phyloP scores from a whole-genome alignment of 23 red algal species.

The Gracilaria gracilis region DNA sequence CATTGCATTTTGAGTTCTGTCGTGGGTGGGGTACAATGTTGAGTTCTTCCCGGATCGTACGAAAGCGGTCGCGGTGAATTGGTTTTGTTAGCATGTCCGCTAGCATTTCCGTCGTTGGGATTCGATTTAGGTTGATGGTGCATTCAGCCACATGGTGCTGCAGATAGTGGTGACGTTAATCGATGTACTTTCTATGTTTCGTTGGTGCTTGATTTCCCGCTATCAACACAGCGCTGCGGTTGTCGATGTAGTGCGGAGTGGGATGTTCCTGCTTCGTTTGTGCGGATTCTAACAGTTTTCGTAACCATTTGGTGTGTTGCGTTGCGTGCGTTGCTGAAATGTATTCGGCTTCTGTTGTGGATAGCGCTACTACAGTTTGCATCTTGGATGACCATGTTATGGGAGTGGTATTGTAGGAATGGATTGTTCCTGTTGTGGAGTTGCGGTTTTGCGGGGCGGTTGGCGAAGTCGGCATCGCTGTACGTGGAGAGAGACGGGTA shows the following conservation, averaged over 20 bases:
- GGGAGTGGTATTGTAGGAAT: background rate
- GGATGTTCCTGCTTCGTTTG: background rate
- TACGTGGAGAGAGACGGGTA: background rate
- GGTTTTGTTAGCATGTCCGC: conserved; percentile 33
- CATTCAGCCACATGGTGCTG: background rate
- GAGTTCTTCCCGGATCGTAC: background rate
- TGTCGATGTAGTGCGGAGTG: conserved; percentile 15
- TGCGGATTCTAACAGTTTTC: background rate
- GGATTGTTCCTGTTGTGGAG: conserved; percentile 1
- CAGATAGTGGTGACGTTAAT: background rate
- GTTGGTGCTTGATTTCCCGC: conserved; percentile 22
- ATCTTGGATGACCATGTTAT: background rate
- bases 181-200: conserved; percentile 26
- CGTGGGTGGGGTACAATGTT: background rate
- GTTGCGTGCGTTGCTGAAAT: background rate
- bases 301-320: conserved; percentile 9
- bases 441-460: background rate
- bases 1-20: background rate
- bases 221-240: background rate
- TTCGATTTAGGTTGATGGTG: background rate
- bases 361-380: background rate
- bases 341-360: conserved; percentile 36
- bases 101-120: background rate
- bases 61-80: background rate
- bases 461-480: conserved; percentile 33